Evolutionary conservation across 164 flowering plant species (phyloP).

Genomic region (Annona squamosa): DNA sequence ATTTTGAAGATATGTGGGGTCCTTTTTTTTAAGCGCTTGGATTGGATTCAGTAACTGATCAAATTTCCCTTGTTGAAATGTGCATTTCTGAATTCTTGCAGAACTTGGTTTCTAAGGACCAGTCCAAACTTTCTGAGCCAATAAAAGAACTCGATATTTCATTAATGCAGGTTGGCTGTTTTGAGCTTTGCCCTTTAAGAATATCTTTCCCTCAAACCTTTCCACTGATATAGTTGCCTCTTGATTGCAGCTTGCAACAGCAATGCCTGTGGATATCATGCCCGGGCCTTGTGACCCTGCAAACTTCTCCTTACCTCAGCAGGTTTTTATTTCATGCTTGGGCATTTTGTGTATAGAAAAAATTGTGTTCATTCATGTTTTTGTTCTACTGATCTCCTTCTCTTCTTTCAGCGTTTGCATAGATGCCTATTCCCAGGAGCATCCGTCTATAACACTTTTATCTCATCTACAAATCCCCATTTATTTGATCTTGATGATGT

Average conservation of each 20-base stretch:
- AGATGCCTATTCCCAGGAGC: constrained; percentile 91
- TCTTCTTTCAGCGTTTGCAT: constrained; percentile 64
- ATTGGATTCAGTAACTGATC: neutral
- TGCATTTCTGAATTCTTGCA: constrained; percentile 22
- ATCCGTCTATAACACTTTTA: constrained; percentile 69
- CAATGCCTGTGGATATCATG: constrained; percentile 80
- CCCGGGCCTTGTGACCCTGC: constrained; percentile 88
- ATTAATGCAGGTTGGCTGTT: constrained; percentile 59
- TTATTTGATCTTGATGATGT: constrained; percentile 68
- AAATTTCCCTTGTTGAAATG: neutral
- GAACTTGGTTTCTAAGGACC: constrained; percentile 71
- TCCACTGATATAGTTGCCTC: neutral
- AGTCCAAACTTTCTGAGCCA: constrained; percentile 62
- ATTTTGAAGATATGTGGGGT: neutral
- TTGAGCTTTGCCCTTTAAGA: constrained; percentile 1
- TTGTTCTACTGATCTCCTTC: constrained; percentile 4
- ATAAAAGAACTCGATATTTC: constrained; percentile 82
- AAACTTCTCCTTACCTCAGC: constrained; percentile 86
- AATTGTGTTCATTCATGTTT: neutral
- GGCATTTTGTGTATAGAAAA: neutral
- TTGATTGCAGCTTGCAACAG: constrained; percentile 65
- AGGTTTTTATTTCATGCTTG: constrained; percentile 41
- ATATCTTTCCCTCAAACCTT: neutral
- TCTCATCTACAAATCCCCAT: constrained; percentile 90
- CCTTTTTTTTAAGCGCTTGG: neutral